Base-by-base conservation (phyloP, 768 basidiomycete species). In the Agaricus blazei region DNA sequence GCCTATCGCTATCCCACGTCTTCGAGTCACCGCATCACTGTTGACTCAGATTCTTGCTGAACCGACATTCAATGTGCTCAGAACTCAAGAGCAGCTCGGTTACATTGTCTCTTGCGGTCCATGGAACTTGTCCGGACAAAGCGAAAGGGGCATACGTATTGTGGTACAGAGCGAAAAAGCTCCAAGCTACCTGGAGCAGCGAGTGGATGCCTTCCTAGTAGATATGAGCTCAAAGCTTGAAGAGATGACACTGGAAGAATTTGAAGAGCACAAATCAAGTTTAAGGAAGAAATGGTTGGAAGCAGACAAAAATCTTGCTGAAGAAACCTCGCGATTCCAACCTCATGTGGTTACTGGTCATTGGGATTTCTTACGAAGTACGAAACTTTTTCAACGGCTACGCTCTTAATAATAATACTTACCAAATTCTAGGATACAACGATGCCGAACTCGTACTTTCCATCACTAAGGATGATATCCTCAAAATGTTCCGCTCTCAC, bases 81-180 rank as follows among this genome's bases (percentile, higher is more conserved):
- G 97, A 28, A 98, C 95, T 3, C 86, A 92, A 66, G 93, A 98
- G 65, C 97, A 99, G 68, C 78, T 99, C 1, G 97, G 97, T 4
- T 99, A 99, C 67, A 78, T 97, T 42, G 95, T 97, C 36, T 80
- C 76, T 8, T 85, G 82, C 59, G 74, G 75, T 1, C 65, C 71
- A 29, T 84, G 81, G 80, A 66, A 74, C 9, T 68, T 88, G 42
- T 65, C 78, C 41, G 87, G 89, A n/a, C 74, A 81, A 2, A 84
- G 81, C 44, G 81, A 88, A 58, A 78, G 82, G 58, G 93, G 94
- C 6, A 70, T 94, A 58, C 83, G 90, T 42, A 80, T 98, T 51
- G 74, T 93, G 6, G 80, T 98, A 29, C 97, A 99, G 72, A 91
- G 89, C 65, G 94, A 98, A 71, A 85, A 85, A 53, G 74, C 76